Evolutionary conservation across 441 rosid genomes (phyloP).

Genomic region (Pelargonium australe): DNA sequence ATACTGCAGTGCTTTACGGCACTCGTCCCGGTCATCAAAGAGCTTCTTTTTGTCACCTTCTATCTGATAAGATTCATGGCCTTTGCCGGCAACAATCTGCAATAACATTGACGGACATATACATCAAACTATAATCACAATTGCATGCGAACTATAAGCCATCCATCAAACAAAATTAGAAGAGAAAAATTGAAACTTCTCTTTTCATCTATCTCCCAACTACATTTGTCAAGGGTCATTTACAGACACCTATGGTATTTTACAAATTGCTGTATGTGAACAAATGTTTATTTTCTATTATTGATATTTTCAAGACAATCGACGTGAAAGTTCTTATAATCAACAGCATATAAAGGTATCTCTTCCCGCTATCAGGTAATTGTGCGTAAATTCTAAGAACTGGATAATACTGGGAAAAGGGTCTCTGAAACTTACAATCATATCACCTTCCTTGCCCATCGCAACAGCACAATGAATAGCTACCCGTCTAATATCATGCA

Average conservation of each 20-base stretch:
- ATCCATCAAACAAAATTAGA: background rate
- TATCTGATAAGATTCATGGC: slow-evolving; percentile 74
- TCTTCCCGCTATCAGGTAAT: background rate
- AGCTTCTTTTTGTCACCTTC: slow-evolving; percentile 78
- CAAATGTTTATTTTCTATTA: background rate
- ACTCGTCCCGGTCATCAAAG: slow-evolving; percentile 84
- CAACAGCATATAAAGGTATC: no score
- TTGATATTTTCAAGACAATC: background rate
- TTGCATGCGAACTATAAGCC: background rate
- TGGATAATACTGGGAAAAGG: slow-evolving; percentile 5
- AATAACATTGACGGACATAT: background rate
- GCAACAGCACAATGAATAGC: slow-evolving; percentile 89
- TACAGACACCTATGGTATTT: background rate
- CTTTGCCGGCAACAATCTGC: slow-evolving; percentile 89
- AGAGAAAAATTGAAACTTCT: background rate
- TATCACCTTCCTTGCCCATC: slow-evolving; percentile 96
- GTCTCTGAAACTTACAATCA: slow-evolving; percentile 71
- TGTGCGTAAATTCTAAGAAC: background rate
- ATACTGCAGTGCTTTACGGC: slow-evolving; percentile 83
- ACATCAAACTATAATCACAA: background rate
- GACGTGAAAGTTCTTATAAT: no score
- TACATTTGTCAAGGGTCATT: background rate
- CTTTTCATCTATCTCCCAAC: background rate
- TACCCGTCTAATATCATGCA: slow-evolving; percentile 76
- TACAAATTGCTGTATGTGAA: background rate